A percentile compares a stretch with the other conserved stretches of the same genome.
Evolutionary conservation across 345 rosid species (phyloP).

Genomic region (Firmiana major): DNA sequence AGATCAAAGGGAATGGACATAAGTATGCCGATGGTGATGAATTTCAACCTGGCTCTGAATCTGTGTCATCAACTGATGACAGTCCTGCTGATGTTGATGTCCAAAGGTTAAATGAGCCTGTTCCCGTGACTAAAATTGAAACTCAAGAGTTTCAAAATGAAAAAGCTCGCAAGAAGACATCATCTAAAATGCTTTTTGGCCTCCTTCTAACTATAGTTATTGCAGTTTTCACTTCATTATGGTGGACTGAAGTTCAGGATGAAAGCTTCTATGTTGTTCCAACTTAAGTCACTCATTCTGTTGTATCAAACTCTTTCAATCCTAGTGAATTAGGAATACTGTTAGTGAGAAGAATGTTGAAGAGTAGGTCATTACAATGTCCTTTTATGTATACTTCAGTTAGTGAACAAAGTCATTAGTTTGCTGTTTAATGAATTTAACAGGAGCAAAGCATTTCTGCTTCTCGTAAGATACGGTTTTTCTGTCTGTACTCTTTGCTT

Average conservation of each 20-base stretch:
- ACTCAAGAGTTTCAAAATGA: not conserved
- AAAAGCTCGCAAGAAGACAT: not conserved
- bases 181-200: slow-evolving; percentile 32
- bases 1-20: slow-evolving; percentile 39
- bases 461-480: not conserved
- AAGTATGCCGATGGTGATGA: slow-evolving; percentile 28
- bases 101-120: slow-evolving; percentile 19
- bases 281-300: slow-evolving; percentile 38
- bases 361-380: not conserved
- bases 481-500: too few species aligned
- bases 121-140: slow-evolving; percentile 21
- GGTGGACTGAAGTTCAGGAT: slow-evolving; percentile 36
- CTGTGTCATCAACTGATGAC: slow-evolving; percentile 59
- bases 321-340: slow-evolving; percentile 6
- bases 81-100: slow-evolving; percentile 31
- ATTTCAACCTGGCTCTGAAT: slow-evolving; percentile 37
- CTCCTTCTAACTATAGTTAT: slow-evolving; percentile 36
- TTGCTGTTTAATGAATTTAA: not conserved
- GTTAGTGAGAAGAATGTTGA: not conserved
- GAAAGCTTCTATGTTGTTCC: slow-evolving; percentile 51
- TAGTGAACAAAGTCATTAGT: not conserved
- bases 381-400: not conserved
- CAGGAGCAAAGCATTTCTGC: not conserved
- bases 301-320: slow-evolving; percentile 5
- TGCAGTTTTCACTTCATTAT: slow-evolving; percentile 24